phyloP scores from a whole-genome alignment of 805 yeast species.

The Nakazawaea siamensis region DNA sequence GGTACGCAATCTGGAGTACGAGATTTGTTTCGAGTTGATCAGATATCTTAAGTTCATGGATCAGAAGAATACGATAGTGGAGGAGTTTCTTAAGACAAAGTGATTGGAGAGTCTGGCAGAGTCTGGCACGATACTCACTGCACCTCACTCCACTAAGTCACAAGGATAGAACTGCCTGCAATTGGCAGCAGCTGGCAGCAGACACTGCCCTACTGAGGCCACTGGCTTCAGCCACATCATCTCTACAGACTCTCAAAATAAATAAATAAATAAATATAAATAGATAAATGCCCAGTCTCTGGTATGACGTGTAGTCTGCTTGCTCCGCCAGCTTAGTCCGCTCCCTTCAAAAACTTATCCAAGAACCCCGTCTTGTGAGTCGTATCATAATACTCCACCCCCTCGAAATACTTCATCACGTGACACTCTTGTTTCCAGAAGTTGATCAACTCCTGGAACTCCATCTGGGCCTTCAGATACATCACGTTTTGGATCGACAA shows the following conservation, averaged over 20 bases:
- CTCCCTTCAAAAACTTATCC: slow-evolving; percentile 65
- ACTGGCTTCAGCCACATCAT: too few relatives aligned
- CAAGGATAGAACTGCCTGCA: too few relatives aligned
- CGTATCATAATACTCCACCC: slow-evolving; percentile 46
- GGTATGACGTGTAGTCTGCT: too few relatives aligned
- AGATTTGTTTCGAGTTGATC: slow-evolving; percentile 46
- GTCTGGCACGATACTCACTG: too few relatives aligned
- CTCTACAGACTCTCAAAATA: too few relatives aligned
- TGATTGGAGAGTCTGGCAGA: too few relatives aligned
- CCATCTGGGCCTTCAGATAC: slow-evolving; percentile 82
- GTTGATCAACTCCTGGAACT: slow-evolving; percentile 78
- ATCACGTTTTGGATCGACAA: slow-evolving; percentile 59
- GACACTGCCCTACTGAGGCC: too few relatives aligned
- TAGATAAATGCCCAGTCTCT: neutral
- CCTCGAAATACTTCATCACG: slow-evolving; percentile 73
- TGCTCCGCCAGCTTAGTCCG: slow-evolving; percentile 19
- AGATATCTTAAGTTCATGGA: slow-evolving; percentile 45
- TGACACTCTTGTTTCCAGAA: slow-evolving; percentile 89
- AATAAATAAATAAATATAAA: slow-evolving; percentile 1
- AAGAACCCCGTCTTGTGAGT: slow-evolving; percentile 57
- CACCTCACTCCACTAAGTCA: too few relatives aligned
- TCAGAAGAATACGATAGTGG: slow-evolving; percentile 8
- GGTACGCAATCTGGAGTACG: slow-evolving; percentile 33
- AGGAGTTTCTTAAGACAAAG: too few relatives aligned
- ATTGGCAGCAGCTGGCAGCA: too few relatives aligned